phyloP scores from a whole-genome alignment of 2,329 filamentous ascomycete species.

The Pseudogymnoascus sp. region DNA sequence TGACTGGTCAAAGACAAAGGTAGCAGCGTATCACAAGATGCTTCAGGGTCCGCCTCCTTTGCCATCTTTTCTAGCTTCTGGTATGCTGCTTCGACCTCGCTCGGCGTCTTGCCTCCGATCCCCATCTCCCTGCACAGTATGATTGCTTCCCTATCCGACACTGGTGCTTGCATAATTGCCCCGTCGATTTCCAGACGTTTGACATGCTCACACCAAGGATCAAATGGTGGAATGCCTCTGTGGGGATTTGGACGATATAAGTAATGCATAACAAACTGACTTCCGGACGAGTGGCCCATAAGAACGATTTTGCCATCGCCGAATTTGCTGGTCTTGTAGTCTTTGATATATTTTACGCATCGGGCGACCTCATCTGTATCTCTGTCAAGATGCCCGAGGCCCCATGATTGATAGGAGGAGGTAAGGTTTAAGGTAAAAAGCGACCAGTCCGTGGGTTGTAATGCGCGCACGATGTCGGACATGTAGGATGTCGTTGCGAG shows the following conservation, averaged over 20 bases:
- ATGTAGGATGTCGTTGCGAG: conserved; percentile 44
- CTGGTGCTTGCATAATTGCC: conserved; percentile 56
- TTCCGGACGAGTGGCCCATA: conserved; percentile 63
- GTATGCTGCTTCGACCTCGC: conserved; percentile 29
- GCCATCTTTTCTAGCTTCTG: conserved; percentile 33
- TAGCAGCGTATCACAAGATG: conserved; percentile 27
- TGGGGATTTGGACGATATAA: conserved; percentile 38
- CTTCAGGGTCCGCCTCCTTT: conserved; percentile 24
- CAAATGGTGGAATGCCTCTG: conserved; percentile 21
- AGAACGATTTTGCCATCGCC: conserved; percentile 48
- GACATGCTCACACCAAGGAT: conserved; percentile 27
- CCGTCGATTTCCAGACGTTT: conserved; percentile 45
- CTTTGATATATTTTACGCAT: conserved; percentile 27
- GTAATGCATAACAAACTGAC: conserved; percentile 60
- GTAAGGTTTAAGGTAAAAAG: conserved; percentile 35
- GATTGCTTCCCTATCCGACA: conserved; percentile 52
- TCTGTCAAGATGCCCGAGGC: conserved; percentile 32
- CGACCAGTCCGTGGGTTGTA: conserved; percentile 33
- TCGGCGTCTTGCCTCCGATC: conserved; percentile 26
- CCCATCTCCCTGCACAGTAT: conserved; percentile 31
- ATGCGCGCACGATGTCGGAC: conserved; percentile 34
- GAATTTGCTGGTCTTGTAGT: conserved; percentile 29
- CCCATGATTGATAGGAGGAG: conserved; percentile 32
- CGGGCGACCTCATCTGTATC: conserved; percentile 32
- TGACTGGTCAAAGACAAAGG: conserved; percentile 28